Conservation (phyloP, 257 asterid genomes). For the Leptodermis oblonga region DNA sequence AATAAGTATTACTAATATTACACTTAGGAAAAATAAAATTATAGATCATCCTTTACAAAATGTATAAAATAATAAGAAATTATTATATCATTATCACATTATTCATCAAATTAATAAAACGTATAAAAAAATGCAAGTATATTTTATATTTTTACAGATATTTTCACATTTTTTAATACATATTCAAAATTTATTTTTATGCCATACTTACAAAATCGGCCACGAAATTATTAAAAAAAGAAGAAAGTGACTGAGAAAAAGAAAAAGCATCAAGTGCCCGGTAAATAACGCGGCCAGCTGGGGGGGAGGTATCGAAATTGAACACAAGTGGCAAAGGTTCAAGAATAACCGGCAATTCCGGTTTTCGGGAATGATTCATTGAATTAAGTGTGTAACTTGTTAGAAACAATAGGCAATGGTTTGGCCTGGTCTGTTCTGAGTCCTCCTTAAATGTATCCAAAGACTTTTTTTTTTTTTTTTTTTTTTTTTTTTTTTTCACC, state of each 20-base stretch:
- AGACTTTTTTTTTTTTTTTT: conserved; percentile 19
- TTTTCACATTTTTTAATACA: too few species aligned
- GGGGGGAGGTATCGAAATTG: conserved; percentile 6
- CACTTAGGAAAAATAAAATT: too few species aligned
- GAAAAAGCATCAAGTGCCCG: conserved; percentile 11
- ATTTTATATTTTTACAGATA: too few species aligned
- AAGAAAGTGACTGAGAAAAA: not conserved
- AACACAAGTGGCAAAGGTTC: conserved; percentile 35
- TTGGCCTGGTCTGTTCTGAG: conserved; percentile 6
- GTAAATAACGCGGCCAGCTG: conserved; percentile 9
- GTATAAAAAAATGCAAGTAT: too few species aligned
- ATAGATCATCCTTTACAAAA: too few species aligned
- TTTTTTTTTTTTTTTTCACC: conserved; percentile 33
- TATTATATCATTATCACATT: too few species aligned
- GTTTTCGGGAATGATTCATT: conserved; percentile 61
- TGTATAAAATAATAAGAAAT: too few species aligned
- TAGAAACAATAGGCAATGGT: conserved; percentile 15
- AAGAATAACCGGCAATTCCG: conserved; percentile 39
- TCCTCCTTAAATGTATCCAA: conserved; percentile 27
- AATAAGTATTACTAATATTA: too few species aligned
- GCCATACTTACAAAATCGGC: too few species aligned
- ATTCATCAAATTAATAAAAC: too few species aligned
- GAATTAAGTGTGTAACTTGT: conserved; percentile 34
- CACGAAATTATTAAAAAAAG: not conserved
- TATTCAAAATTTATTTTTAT: too few species aligned